Evolutionary conservation across 441 rosid species (phyloP).

Genomic region (Flueggea neowawraea): DNA sequence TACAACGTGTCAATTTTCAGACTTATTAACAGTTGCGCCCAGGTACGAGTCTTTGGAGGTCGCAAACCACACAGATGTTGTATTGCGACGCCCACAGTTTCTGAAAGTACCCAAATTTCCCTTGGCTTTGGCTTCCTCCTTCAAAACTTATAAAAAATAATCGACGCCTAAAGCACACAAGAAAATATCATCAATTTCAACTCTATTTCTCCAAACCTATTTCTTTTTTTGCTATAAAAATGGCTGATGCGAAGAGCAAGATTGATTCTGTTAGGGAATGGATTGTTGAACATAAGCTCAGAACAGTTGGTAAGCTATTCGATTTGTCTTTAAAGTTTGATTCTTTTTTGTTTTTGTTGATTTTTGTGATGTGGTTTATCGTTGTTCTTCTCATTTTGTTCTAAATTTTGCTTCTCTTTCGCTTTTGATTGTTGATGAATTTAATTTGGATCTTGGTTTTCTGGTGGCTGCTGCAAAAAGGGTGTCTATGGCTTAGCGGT

Average conservation of each 20-base stretch:
- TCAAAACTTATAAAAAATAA: too few relatives aligned
- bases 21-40: too few relatives aligned
- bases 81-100: too few relatives aligned
- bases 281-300: conserved; percentile 81
- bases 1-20: too few relatives aligned
- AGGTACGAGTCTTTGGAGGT: too few relatives aligned
- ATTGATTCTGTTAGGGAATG: conserved; percentile 63
- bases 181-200: too few relatives aligned
- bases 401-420: neutral
- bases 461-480: conserved; percentile 20
- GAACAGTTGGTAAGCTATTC: conserved; percentile 63
- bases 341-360: neutral
- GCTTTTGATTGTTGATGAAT: neutral
- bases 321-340: too few relatives aligned
- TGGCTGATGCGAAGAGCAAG: conserved; percentile 63
- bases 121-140: too few relatives aligned
- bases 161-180: too few relatives aligned
- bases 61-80: too few relatives aligned
- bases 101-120: too few relatives aligned
- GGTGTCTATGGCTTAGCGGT: conserved; percentile 86
- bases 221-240: conserved; percentile 13
- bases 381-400: neutral
- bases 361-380: neutral
- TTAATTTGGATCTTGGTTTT: conserved; percentile 7
- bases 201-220: too few relatives aligned